Percentiles rank a stretch among this genome's conserved stretches.
Conservation (phyloP, 2,329 filamentous ascomycete genomes). For the Zymoseptoria ardabiliae region DNA sequence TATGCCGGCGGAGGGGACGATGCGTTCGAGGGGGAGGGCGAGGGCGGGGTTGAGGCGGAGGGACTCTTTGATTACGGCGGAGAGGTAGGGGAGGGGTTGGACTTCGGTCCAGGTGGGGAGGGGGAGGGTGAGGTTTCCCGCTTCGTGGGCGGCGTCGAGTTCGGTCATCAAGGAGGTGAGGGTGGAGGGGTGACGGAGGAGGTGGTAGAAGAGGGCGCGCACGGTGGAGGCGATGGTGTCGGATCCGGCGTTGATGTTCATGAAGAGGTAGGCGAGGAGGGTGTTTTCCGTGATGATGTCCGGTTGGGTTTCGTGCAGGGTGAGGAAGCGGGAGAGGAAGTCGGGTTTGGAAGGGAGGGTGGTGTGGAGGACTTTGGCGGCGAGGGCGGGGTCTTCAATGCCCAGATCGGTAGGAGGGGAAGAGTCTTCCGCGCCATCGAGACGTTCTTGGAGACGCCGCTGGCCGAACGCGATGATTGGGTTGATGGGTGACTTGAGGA, state of each 20-base stretch:
- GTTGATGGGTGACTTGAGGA: constrained; percentile 16
- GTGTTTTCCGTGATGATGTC: constrained; percentile 19
- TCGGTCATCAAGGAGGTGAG: constrained; percentile 10
- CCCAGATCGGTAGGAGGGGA: not conserved
- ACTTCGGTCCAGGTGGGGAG: constrained; percentile 11
- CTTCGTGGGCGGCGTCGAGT: constrained; percentile 7
- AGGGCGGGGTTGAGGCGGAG: constrained; percentile 20
- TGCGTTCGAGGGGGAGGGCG: constrained; percentile 17
- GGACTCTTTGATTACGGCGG: constrained; percentile 22
- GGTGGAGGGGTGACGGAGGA: constrained; percentile 6
- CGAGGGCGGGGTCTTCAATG: constrained; percentile 13
- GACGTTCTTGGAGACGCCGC: constrained; percentile 16
- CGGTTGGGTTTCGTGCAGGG: constrained; percentile 20
- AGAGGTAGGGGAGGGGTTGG: constrained; percentile 19
- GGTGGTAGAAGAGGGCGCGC: constrained; percentile 9
- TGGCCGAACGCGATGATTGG: constrained; percentile 22
- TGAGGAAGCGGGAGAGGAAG: constrained; percentile 24
- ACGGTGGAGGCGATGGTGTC: constrained; percentile 13
- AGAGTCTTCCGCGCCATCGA: constrained; percentile 10
- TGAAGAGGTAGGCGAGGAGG: constrained; percentile 21
- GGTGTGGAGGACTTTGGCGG: constrained; percentile 18
- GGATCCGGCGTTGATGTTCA: constrained; percentile 22
- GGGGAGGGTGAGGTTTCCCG: constrained; percentile 12
- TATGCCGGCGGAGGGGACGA: constrained; percentile 15
- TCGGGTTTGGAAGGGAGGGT: constrained; percentile 22